Percentiles rank a stretch among this genome's conserved stretches.
These are phyloP conservation scores for Hortiboletus campestris DNA, from an alignment of 768 basidiomycete genomes.

Conservation along the genomic window DNA sequence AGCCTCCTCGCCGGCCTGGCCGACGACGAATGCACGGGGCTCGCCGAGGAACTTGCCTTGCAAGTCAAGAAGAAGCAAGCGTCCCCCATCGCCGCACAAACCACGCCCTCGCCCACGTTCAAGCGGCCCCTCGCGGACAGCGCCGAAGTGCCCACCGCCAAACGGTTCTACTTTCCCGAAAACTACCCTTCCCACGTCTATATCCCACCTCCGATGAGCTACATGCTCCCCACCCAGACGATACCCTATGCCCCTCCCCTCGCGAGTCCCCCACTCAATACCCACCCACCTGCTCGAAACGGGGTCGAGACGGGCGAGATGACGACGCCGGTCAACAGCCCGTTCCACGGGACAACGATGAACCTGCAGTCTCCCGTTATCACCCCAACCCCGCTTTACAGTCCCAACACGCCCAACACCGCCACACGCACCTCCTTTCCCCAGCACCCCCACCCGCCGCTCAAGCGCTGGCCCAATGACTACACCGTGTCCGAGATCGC, in stretches of 20 bases:
- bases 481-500: slow-evolving; percentile 68
- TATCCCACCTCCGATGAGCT: slow-evolving; percentile 27
- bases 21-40: slow-evolving; percentile 56
- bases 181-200: slow-evolving; percentile 30
- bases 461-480: slow-evolving; percentile 77
- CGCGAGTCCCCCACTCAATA: slow-evolving; percentile 15
- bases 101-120: slow-evolving; percentile 11
- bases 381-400: slow-evolving; percentile 21
- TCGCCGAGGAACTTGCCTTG: slow-evolving; percentile 53
- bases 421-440: slow-evolving; percentile 36
- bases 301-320: slow-evolving; percentile 17
- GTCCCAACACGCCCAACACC: slow-evolving; percentile 22
- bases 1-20: slow-evolving; percentile 55
- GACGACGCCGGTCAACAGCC: slow-evolving; percentile 10
- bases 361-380: slow-evolving; percentile 20
- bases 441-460: slow-evolving; percentile 58
- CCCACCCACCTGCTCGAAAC: slow-evolving; percentile 13
- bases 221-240: slow-evolving; percentile 28
- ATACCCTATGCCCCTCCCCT: slow-evolving; percentile 27
- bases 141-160: slow-evolving; percentile 26
- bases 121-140: slow-evolving; percentile 28
- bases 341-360: slow-evolving; percentile 14
- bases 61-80: slow-evolving; percentile 35
- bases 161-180: slow-evolving; percentile 29
- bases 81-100: background rate